Conservation (phyloP, 164 flowering plant species). For the Hamamelis virginiana region DNA sequence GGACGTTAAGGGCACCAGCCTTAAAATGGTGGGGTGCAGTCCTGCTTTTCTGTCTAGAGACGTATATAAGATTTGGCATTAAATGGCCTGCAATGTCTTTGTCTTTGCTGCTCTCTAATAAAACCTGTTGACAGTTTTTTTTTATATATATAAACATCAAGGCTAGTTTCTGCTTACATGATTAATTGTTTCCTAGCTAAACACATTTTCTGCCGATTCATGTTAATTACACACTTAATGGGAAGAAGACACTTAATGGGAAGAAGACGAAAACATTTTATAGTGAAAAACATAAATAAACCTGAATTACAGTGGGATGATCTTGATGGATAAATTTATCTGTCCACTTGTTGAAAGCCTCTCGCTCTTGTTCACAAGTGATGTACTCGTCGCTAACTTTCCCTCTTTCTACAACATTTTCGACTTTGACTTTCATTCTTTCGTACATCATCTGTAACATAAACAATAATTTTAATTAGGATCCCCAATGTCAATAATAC, state of each 20-base stretch:
- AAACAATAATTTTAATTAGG: neutral
- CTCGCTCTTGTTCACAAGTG: constrained; percentile 17
- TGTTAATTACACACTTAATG: neutral
- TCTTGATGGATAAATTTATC: constrained; percentile 29
- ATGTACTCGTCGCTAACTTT: constrained; percentile 21
- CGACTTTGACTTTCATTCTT: constrained; percentile 35
- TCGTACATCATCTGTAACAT: constrained; percentile 32
- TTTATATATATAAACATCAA: neutral
- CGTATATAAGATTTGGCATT: constrained; percentile 75
- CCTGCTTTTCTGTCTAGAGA: constrained; percentile 66
- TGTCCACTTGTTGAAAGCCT: constrained; percentile 34
- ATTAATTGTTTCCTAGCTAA: too few relatives aligned
- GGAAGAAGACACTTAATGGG: too few relatives aligned
- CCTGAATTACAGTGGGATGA: constrained; percentile 56
- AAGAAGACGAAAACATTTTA: too few relatives aligned
- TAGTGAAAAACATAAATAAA: too few relatives aligned
- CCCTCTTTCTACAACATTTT: constrained; percentile 26
- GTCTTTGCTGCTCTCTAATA: constrained; percentile 46
- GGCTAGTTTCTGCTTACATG: too few relatives aligned
- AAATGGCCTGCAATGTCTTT: constrained; percentile 39
- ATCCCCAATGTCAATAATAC: too few relatives aligned
- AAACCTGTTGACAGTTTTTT: constrained; percentile 38
- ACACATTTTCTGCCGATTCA: neutral
- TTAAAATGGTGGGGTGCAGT: constrained; percentile 64
- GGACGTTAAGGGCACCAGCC: constrained; percentile 86